These are phyloP conservation scores for Nemania abortiva DNA, from an alignment of 2,329 filamentous ascomycete genomes.

Conservation along the genomic window DNA sequence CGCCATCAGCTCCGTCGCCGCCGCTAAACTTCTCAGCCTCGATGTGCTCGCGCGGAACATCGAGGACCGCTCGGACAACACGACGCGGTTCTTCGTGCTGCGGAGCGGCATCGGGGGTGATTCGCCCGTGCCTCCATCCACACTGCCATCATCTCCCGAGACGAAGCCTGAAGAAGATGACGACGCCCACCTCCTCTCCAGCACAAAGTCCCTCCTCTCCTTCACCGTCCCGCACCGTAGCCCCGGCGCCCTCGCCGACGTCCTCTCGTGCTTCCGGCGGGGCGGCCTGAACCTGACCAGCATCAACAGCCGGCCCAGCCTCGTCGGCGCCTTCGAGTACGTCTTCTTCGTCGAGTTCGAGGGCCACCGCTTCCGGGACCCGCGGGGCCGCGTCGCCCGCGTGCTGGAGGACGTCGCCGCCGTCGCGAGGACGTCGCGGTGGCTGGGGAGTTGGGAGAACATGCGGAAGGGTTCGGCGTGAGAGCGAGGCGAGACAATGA, in stretches of 20 bases:
- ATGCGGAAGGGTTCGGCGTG: conserved; percentile 29
- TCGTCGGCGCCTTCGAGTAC: conserved; percentile 78
- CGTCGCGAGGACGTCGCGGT: conserved; percentile 73
- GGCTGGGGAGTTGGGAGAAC: conserved; percentile 76
- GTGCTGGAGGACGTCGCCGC: conserved; percentile 69
- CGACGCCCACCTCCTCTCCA: conserved; percentile 37
- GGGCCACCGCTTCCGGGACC: conserved; percentile 67
- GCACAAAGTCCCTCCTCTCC: conserved; percentile 78
- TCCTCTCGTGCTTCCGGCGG: conserved; percentile 80
- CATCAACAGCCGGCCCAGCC: conserved; percentile 87
- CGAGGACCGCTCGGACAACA: conserved; percentile 80
- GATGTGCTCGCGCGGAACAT: conserved; percentile 77
- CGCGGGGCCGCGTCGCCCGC: conserved; percentile 67
- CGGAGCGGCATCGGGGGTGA: conserved; percentile 45
- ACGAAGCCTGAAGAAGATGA: background rate
- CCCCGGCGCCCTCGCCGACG: conserved; percentile 86
- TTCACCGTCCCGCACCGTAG: conserved; percentile 84
- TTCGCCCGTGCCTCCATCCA: background rate
- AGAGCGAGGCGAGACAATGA: background rate
- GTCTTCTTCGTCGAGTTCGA: conserved; percentile 95
- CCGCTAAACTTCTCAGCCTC: conserved; percentile 75
- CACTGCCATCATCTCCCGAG: background rate
- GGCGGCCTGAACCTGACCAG: conserved; percentile 85
- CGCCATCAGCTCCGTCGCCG: conserved; percentile 82
- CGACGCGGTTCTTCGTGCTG: conserved; percentile 82